phyloP scores from a whole-genome alignment of 2,329 filamentous ascomycete species.

The Paracoccidioides lutzii region DNA sequence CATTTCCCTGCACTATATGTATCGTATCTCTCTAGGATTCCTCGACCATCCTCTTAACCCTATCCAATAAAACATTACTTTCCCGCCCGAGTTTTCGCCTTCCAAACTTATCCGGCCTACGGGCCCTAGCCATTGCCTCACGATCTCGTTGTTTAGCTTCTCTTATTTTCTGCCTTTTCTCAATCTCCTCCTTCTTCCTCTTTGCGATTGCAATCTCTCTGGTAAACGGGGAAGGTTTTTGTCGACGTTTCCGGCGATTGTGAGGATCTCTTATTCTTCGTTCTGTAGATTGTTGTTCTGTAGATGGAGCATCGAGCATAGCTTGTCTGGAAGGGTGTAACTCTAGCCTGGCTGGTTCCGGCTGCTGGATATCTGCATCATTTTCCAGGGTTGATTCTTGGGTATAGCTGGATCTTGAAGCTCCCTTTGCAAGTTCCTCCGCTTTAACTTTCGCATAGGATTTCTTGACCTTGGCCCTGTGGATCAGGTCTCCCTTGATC shows the following conservation, averaged over 20 bases:
- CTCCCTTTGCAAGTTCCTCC: constrained; percentile 32
- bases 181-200: constrained; percentile 43
- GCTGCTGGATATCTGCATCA: constrained; percentile 12
- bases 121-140: constrained; percentile 49
- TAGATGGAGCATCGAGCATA: constrained; percentile 39
- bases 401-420: constrained; percentile 23
- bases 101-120: constrained; percentile 51
- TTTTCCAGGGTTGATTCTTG: constrained; percentile 20
- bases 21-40: constrained; percentile 11
- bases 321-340: constrained; percentile 49
- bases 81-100: constrained; percentile 71
- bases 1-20: too few species aligned
- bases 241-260: constrained; percentile 23
- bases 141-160: constrained; percentile 61
- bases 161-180: constrained; percentile 52
- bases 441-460: constrained; percentile 79
- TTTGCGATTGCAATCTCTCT: constrained; percentile 58
- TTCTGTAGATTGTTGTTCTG: constrained; percentile 4
- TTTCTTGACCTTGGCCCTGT: constrained; percentile 88
- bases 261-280: constrained; percentile 13
- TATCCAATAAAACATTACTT: constrained; percentile 63
- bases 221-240: constrained; percentile 42
- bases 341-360: constrained; percentile 33
- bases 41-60: constrained; percentile 59
- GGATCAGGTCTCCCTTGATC: constrained; percentile 78